Percentiles rank a stretch among this genome's conserved stretches.
Evolutionary conservation across 371 early-diverging fungal genomes (phyloP).

Genomic region (Cladochytrium tenue): DNA sequence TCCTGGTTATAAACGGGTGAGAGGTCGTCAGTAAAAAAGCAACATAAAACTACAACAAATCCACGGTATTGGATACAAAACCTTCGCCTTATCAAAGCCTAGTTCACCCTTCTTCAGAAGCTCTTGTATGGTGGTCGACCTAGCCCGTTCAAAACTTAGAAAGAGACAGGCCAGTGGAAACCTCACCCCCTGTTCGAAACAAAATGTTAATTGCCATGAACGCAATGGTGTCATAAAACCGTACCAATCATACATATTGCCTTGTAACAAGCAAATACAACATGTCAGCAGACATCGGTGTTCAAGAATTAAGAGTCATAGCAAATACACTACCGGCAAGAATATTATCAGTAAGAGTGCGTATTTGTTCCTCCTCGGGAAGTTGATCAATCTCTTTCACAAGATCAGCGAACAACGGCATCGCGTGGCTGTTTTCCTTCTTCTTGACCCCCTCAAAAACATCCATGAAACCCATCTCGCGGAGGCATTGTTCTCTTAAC

Average conservation of each 20-base stretch:
- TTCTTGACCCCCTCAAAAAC: constrained; percentile 67
- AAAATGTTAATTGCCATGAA: constrained; percentile 56
- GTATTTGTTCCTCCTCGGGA: constrained; percentile 26
- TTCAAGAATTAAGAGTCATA: not conserved
- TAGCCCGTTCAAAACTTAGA: too few species aligned
- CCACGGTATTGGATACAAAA: constrained; percentile 48
- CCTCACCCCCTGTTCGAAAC: not conserved
- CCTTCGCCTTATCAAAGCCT: constrained; percentile 53
- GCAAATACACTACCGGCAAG: constrained; percentile 48
- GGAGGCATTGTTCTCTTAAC: constrained; percentile 74
- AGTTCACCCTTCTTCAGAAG: constrained; percentile 54
- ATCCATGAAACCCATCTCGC: constrained; percentile 70
- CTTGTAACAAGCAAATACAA: not conserved
- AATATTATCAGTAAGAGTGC: constrained; percentile 57
- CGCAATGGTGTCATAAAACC: too few species aligned
- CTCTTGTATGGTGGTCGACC: constrained; percentile 37
- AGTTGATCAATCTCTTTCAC: constrained; percentile 49
- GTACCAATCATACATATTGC: constrained; percentile 79
- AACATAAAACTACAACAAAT: constrained; percentile 47
- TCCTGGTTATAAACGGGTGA: not conserved
- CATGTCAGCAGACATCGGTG: too few species aligned
- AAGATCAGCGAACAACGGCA: constrained; percentile 44
- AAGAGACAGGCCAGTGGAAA: too few species aligned
- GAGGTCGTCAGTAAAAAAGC: constrained; percentile 33
- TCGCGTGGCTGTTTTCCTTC: constrained; percentile 60